phyloP scores from a whole-genome alignment of 176 grass and related monocot genomes.

The Oryza nivara region DNA sequence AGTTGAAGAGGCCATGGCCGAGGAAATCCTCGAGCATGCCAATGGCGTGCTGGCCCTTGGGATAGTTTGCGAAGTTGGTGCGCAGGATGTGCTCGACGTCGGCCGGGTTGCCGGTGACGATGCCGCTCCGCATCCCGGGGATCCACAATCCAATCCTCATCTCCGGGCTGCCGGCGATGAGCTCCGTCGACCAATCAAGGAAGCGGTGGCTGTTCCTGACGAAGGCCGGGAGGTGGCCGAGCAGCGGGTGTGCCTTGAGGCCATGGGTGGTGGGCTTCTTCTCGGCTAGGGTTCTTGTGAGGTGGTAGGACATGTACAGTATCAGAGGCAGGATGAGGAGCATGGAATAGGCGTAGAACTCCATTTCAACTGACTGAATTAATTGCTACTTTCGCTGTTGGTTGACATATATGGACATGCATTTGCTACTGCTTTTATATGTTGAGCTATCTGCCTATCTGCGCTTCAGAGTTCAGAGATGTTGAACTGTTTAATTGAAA shows the following conservation, averaged over 20 bases:
- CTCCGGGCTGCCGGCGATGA: constrained; percentile 27
- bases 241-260: constrained; percentile 13
- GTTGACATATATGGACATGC: no score
- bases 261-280: constrained; percentile 29
- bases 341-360: neutral
- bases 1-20: constrained; percentile 41
- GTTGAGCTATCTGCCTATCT: no score
- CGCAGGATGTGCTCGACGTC: constrained; percentile 39
- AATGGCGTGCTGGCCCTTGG: constrained; percentile 22
- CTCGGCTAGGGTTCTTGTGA: neutral
- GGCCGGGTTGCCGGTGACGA: constrained; percentile 41
- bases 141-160: constrained; percentile 22
- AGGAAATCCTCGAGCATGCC: constrained; percentile 39
- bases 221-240: constrained; percentile 45
- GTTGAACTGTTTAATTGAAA: no score
- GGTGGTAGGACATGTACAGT: constrained; percentile 23
- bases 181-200: constrained; percentile 39
- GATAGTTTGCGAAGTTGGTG: constrained; percentile 33
- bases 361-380: neutral
- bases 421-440: no score
- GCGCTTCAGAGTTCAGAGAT: no score
- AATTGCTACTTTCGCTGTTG: no score
- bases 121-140: constrained; percentile 24
- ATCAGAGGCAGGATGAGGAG: neutral
- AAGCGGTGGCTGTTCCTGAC: constrained; percentile 37